These are phyloP conservation scores for Echites panduratus DNA, from an alignment of 257 asterid genomes.

Conservation along the genomic window DNA sequence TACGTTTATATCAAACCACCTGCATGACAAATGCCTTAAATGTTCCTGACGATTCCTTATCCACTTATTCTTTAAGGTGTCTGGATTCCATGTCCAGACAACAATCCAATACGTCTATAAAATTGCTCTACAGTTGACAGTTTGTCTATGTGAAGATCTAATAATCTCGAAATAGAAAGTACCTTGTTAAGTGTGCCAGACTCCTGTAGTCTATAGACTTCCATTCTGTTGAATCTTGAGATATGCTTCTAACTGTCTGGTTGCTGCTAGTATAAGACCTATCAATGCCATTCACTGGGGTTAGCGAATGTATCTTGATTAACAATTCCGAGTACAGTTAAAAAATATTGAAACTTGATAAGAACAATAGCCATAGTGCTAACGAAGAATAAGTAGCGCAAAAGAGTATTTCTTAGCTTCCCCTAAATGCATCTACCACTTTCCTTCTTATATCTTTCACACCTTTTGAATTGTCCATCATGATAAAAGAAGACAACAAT, in stretches of 20 bases:
- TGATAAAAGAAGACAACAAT: not conserved
- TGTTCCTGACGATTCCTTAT: not conserved
- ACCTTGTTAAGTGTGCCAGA: conserved; percentile 1
- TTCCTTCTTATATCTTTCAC: not conserved
- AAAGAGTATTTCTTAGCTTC: not conserved
- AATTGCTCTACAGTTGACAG: not conserved
- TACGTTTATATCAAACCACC: not conserved
- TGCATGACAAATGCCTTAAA: not conserved
- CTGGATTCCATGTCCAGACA: not conserved
- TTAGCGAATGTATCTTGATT: conserved; percentile 1
- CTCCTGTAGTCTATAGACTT: conserved; percentile 11
- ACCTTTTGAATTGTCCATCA: not conserved
- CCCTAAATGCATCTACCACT: not conserved
- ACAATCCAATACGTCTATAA: not conserved
- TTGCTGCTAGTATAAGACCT: conserved; percentile 37
- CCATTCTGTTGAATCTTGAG: conserved; percentile 29
- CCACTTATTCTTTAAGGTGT: not conserved
- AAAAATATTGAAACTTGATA: not conserved
- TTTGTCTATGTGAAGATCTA: not conserved
- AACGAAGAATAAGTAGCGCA: not conserved
- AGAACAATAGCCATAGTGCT: not conserved
- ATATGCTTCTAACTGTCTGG: conserved; percentile 30
- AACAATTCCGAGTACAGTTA: not conserved
- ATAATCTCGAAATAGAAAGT: not conserved
- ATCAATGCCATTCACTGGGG: not conserved